Evolutionary conservation across 495 filamentous ascomycete genomes (phyloP).

Genomic region (Podospora pseudocomata): DNA sequence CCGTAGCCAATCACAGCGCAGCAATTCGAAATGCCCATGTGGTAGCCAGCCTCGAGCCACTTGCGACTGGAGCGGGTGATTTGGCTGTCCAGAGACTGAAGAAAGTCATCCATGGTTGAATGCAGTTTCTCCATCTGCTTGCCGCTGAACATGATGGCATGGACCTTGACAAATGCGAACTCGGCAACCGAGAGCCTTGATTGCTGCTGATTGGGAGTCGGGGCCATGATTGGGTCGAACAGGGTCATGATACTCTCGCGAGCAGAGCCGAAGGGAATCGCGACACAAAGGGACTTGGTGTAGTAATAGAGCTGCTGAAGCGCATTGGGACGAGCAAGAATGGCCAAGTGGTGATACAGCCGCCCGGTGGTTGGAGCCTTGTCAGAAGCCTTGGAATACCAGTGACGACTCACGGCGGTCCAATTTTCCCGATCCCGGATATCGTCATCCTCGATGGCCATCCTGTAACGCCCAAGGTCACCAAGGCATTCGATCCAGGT

Average conservation of each 20-base stretch:
- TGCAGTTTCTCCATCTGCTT: conserved; percentile 48
- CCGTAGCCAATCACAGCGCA: conserved; percentile 42
- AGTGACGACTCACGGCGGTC: conserved; percentile 70
- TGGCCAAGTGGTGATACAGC: conserved; percentile 81
- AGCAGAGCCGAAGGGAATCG: conserved; percentile 57
- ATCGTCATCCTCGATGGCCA: conserved; percentile 76
- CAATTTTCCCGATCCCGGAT: conserved; percentile 70
- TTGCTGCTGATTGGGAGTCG: conserved; percentile 38
- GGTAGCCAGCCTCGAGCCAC: conserved; percentile 69
- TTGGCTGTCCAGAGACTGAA: conserved; percentile 54
- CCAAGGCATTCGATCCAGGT: conserved; percentile 92
- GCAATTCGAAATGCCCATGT: conserved; percentile 49
- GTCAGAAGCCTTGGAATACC: conserved; percentile 79
- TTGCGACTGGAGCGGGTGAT: conserved; percentile 54
- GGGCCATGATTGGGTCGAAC: conserved; percentile 61
- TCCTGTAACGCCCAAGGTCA: conserved; percentile 61
- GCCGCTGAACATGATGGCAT: conserved; percentile 63
- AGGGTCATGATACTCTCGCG: conserved; percentile 68
- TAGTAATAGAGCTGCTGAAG: conserved; percentile 77
- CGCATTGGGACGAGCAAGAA: conserved; percentile 69
- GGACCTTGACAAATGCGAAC: conserved; percentile 58
- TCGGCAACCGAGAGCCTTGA: conserved; percentile 26
- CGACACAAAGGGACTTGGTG: conserved; percentile 46
- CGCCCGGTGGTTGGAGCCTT: conserved; percentile 65
- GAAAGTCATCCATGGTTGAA: conserved; percentile 47